Evolutionary conservation across 2,329 filamentous ascomycete species (phyloP).

Genomic region (Dryadomyces sulphureus): DNA sequence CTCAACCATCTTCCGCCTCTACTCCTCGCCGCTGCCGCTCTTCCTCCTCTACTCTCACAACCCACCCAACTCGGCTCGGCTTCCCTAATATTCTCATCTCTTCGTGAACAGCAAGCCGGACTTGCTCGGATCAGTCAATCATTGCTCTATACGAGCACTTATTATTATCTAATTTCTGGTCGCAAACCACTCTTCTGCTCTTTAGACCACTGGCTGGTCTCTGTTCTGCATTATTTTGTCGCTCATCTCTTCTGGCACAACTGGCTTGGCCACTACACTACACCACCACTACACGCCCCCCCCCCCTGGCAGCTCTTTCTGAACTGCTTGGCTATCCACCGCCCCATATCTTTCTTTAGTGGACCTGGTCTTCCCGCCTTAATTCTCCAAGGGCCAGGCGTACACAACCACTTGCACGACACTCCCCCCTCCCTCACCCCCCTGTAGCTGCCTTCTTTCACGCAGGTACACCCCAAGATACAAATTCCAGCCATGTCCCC

Average conservation of each 20-base stretch:
- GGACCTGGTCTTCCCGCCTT: neutral
- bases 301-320: slow-evolving; percentile 8
- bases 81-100: neutral
- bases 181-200: slow-evolving; percentile 5
- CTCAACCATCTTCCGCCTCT: neutral
- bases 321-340: slow-evolving; percentile 10
- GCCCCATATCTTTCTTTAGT: slow-evolving; percentile 7
- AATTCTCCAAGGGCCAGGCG: slow-evolving; percentile 5
- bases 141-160: slow-evolving; percentile 7
- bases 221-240: slow-evolving; percentile 4
- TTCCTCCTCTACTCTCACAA: neutral
- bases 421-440: slow-evolving; percentile 12
- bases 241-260: slow-evolving; percentile 4
- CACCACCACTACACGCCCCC: neutral
- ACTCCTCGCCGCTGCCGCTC: neutral
- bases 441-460: slow-evolving; percentile 6
- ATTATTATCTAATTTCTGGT: slow-evolving; percentile 10
- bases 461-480: slow-evolving; percentile 17
- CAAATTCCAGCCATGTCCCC: slow-evolving; percentile 56
- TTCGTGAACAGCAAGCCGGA: slow-evolving; percentile 34
- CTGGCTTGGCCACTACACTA: slow-evolving; percentile 9
- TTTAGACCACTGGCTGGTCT: slow-evolving; percentile 8
- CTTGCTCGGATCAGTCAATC: slow-evolving; percentile 43
- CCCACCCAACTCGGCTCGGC: neutral
- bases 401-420: slow-evolving; percentile 5